Percentiles rank a stretch among this genome's conserved stretches.
phyloP scores from a whole-genome alignment of 805 yeast species.

The Diddensiella caesifluorescens region DNA sequence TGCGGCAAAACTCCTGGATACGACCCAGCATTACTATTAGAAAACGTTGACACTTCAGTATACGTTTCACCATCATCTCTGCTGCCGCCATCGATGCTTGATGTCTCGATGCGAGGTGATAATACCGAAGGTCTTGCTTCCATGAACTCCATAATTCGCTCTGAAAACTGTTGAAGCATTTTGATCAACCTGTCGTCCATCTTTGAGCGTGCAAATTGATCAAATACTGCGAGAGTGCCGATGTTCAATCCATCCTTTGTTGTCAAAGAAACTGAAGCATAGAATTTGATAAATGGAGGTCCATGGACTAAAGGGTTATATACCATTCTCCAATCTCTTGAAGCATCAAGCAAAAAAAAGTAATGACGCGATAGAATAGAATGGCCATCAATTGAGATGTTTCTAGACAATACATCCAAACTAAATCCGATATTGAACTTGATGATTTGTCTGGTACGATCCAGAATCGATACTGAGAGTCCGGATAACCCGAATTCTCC shows the following conservation, averaged over 20 bases:
- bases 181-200: slow-evolving; percentile 15
- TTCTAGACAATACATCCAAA: slow-evolving; percentile 47
- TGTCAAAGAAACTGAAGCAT: slow-evolving; percentile 57
- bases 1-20: slow-evolving; percentile 5
- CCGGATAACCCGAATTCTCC: slow-evolving; percentile 45
- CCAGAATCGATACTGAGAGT: slow-evolving; percentile 55
- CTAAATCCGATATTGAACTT: slow-evolving; percentile 46
- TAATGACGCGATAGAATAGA: slow-evolving; percentile 53
- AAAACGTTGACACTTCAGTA: background rate
- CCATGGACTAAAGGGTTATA: slow-evolving; percentile 61
- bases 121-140: background rate
- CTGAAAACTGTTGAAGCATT: slow-evolving; percentile 14
- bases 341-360: slow-evolving; percentile 54
- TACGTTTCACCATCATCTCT: background rate
- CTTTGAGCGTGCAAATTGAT: slow-evolving; percentile 29
- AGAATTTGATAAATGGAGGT: slow-evolving; percentile 54
- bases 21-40: background rate
- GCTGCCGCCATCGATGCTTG: background rate
- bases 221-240: slow-evolving; percentile 59
- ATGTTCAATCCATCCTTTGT: slow-evolving; percentile 39
- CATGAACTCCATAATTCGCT: slow-evolving; percentile 1
- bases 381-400: slow-evolving; percentile 62
- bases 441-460: slow-evolving; percentile 42
- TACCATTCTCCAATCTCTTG: slow-evolving; percentile 64
- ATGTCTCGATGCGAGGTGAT: background rate